Base-by-base conservation (phyloP, 371 early-diverging fungal genomes). In the Coemansia sp. region DNA sequence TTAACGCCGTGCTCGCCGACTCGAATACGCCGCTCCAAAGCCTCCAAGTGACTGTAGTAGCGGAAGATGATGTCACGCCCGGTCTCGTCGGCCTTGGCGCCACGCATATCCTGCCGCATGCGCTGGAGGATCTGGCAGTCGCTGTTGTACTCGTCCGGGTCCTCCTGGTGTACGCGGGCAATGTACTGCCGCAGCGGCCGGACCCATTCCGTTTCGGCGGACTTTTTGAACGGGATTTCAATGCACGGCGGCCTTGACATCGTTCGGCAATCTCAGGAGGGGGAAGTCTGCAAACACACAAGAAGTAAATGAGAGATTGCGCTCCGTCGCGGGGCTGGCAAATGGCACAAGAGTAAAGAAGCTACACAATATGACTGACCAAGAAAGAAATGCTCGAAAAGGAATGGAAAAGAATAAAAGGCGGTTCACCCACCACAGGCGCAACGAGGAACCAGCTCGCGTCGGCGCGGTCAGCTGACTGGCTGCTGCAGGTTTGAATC, bases 21-120 rank as follows among this genome's bases (percentile, higher is more conserved):
- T 20, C 90, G 92, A 71, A 98, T 94, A 35, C 95, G 86, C 57
- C 93, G 80, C 68, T 95, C 97, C n/a, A 96, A 80, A 10, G 95
- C 81, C 68, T 98, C 97, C 47, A 98, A 79, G 68, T 98, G 98
- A 35, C 94, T 93, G 82, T 93, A 95, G 79, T 98, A 98, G 34
- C 94, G 88, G 77, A 93, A 95, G 40, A 95, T 81, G 38, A 96
- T 84, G 78, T 98, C 95, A 50, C 94, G 76, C 26, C 96, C 98
- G 1, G 93, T 93, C 48, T 85, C 70, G 72, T 96, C 95, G 55
- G 88, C 89, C 34, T 92, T 94, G 41, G 94, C 95, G 39, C 96
- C 96, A 32, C 94, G 90, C 79, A 90, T 91, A 74, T 98, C 96
- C 82, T 95, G 95, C 53, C 98, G 89, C 66, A 95, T 82, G 55